Base-by-base conservation (phyloP, 768 basidiomycete species). In the Auriscalpium vulgare region DNA sequence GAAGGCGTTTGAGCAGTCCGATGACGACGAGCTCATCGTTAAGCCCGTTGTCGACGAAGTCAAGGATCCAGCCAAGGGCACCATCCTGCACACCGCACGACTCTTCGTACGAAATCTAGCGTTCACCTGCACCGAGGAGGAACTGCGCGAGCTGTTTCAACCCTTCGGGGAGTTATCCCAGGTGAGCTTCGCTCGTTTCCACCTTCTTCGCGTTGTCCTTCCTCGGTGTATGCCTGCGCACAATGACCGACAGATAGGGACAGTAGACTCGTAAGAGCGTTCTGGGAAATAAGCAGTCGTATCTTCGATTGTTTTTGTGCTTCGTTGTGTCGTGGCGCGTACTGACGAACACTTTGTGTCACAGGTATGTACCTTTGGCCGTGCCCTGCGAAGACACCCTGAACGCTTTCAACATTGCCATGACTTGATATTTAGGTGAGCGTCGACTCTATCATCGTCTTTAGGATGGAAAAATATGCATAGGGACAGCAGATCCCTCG, bases 41-140 rank as follows among this genome's bases (percentile, higher is more conserved):
- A 2, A 16, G 36, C 7, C 34, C 48, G 56, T n/a, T 6, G 60
- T 38, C 17, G 57, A 53, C 4, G 54, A 59, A 47, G 50, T 38
- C 47, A 52, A 55, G 17, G 44, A 56, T 17, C 61, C 69, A 3
- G 61, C 62, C 1, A 71, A 72, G 57, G 62, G 68, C 29, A 81
- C 84, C 1, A 87, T 95, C 52, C 71, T 86, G 5, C 77, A 79
- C 55, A 95, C 93, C 0, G 78, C 82, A 1, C 82, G 95, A 4
- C 73, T 98, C 2, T 98, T 98, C 66, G 73, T 99, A 6, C 91
- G 97, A n/a, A 99, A 98, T 66, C 71, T 99, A n/a, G 78, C 93
- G 0, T 98, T 93, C 65, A 81, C 85, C 0, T 91, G 88, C 56
- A 85, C 87, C 8, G 80, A 87, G 16, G 69, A 74, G 2, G 93